These are phyloP conservation scores for Emericellopsis cladophorae DNA, from an alignment of 2,329 filamentous ascomycete species.

Conservation along the genomic window DNA sequence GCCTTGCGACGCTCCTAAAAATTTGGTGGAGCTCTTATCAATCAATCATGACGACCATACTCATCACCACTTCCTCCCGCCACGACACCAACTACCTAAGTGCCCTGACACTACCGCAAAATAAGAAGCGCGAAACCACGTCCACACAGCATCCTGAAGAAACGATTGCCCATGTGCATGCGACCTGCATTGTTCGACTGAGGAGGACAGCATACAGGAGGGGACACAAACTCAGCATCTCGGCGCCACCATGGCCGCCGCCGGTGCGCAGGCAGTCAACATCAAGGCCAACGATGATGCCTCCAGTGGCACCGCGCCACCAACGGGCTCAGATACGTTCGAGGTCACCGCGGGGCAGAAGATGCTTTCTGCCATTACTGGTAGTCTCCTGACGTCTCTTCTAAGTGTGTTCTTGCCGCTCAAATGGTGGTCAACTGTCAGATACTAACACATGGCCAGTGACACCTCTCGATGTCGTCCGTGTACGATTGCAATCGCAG, in stretches of 20 bases:
- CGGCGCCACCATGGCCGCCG: background rate
- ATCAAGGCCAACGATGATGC: slow-evolving; percentile 2
- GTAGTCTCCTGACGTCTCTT: slow-evolving; percentile 79
- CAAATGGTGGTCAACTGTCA: background rate
- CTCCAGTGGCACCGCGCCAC: background rate
- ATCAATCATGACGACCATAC: background rate
- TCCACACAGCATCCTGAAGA: too few relatives aligned
- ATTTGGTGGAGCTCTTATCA: background rate
- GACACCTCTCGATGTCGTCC: slow-evolving; percentile 91
- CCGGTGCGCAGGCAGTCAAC: background rate
- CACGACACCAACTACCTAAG: too few relatives aligned
- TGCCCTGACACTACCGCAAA: too few relatives aligned
- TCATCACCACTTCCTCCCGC: too few relatives aligned
- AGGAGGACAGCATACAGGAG: too few relatives aligned
- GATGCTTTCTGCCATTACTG: slow-evolving; percentile 88
- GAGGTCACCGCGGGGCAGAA: slow-evolving; percentile 77
- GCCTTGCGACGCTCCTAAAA: background rate
- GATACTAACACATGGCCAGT: slow-evolving; percentile 36
- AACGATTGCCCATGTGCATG: too few relatives aligned
- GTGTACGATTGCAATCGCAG: slow-evolving; percentile 87
- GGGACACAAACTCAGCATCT: too few relatives aligned
- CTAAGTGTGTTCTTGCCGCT: slow-evolving; percentile 47
- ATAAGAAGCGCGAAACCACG: too few relatives aligned
- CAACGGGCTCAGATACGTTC: slow-evolving; percentile 22
- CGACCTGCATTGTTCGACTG: too few relatives aligned